phyloP scores from a whole-genome alignment of 257 asterid species.

The Solanum verrucosum region DNA sequence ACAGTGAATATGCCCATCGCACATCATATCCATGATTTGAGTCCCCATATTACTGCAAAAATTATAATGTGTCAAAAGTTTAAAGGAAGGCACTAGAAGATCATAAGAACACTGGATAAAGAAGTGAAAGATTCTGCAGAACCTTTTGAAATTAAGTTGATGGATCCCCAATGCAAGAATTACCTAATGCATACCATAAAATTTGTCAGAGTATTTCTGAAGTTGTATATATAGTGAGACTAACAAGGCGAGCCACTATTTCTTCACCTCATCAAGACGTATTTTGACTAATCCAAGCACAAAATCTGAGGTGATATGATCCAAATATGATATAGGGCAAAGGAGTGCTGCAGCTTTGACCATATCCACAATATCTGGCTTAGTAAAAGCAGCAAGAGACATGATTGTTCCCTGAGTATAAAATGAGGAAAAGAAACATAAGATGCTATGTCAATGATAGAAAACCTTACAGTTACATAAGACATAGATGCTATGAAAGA shows the following conservation, averaged over 20 bases:
- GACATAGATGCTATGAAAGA: background rate
- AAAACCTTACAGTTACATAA: background rate
- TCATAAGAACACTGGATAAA: background rate
- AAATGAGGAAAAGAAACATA: slow-evolving; percentile 1
- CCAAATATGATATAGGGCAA: slow-evolving; percentile 85
- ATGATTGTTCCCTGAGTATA: slow-evolving; percentile 80
- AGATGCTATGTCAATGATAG: background rate
- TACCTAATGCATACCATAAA: slow-evolving; percentile 29
- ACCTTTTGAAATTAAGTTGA: slow-evolving; percentile 94
- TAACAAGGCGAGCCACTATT: background rate
- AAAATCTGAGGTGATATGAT: slow-evolving; percentile 58
- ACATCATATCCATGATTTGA: slow-evolving; percentile 67
- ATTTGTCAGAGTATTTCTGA: slow-evolving; percentile 4
- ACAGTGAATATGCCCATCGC: slow-evolving; percentile 69
- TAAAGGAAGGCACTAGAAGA: background rate
- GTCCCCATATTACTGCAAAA: slow-evolving; percentile 52
- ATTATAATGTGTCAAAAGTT: slow-evolving; percentile 11
- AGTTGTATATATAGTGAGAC: background rate
- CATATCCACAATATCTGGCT: slow-evolving; percentile 69
- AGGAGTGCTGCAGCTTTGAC: slow-evolving; percentile 95
- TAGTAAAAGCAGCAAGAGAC: slow-evolving; percentile 92
- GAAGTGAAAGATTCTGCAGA: background rate
- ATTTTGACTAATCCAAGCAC: slow-evolving; percentile 60
- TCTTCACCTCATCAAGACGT: slow-evolving; percentile 72
- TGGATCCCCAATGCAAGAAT: slow-evolving; percentile 75